Conservation (phyloP, 2,329 filamentous ascomycete species). For the Plectosphaerella sp. region DNA sequence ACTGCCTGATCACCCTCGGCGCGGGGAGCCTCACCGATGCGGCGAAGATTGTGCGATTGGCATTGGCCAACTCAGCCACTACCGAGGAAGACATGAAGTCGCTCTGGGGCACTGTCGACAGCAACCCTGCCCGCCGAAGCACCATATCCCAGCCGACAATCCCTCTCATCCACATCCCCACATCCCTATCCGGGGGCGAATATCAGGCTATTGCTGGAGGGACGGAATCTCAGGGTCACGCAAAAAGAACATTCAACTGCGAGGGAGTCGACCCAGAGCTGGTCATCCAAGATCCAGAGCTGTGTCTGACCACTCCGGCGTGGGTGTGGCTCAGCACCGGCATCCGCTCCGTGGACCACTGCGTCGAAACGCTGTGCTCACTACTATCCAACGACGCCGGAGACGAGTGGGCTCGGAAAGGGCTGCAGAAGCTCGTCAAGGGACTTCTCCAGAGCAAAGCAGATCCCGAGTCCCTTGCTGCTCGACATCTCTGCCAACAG, state of each 20-base stretch:
- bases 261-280: slow-evolving; percentile 40
- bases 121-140: slow-evolving; percentile 10
- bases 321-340: slow-evolving; percentile 55
- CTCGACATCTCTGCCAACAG: slow-evolving; percentile 40
- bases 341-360: slow-evolving; percentile 52
- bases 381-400: slow-evolving; percentile 29
- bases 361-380: slow-evolving; percentile 49
- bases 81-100: slow-evolving; percentile 31
- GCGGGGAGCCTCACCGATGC: slow-evolving; percentile 52
- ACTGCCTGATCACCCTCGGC: slow-evolving; percentile 50
- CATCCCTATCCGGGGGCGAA: slow-evolving; percentile 29
- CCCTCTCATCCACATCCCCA: slow-evolving; percentile 27
- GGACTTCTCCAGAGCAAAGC: not conserved
- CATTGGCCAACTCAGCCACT: slow-evolving; percentile 40
- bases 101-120: slow-evolving; percentile 20
- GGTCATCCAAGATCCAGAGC: slow-evolving; percentile 50
- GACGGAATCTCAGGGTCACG: slow-evolving; percentile 16
- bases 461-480: slow-evolving; percentile 29
- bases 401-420: slow-evolving; percentile 6
- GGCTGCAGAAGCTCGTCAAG: not conserved
- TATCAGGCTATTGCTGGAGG: slow-evolving; percentile 25
- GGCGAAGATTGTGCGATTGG: slow-evolving; percentile 47
- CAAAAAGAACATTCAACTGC: slow-evolving; percentile 22
- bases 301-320: slow-evolving; percentile 45
- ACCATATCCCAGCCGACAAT: slow-evolving; percentile 17